Evolutionary conservation across 2,329 filamentous ascomycete species (phyloP).

Genomic region (Elsinoe arachidis): DNA sequence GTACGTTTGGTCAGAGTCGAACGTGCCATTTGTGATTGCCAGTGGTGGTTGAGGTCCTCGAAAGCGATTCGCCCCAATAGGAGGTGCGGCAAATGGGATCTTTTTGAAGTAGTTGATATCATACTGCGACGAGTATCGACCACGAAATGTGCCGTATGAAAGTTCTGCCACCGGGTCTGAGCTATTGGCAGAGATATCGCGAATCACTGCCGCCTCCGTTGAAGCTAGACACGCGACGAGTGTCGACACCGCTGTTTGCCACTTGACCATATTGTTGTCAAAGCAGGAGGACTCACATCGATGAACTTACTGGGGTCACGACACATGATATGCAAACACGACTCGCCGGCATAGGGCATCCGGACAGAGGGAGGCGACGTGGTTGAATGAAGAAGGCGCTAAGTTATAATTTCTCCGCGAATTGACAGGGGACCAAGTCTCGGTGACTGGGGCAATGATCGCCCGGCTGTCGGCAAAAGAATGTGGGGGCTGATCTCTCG

Average conservation of each 20-base stretch:
- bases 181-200: neutral
- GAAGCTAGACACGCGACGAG: neutral
- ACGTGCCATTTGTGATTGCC: constrained; percentile 40
- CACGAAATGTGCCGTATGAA: constrained; percentile 16
- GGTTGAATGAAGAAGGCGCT: constrained; percentile 4
- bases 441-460: neutral
- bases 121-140: constrained; percentile 14
- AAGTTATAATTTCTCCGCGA: constrained; percentile 10
- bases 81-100: constrained; percentile 54
- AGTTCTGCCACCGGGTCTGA: constrained; percentile 11
- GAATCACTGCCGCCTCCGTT: neutral
- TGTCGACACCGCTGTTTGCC: no score
- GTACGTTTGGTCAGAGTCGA: constrained; percentile 47
- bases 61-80: constrained; percentile 50
- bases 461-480: neutral
- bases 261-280: neutral
- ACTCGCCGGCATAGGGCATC: neutral
- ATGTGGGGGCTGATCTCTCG: neutral
- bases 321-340: neutral
- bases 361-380: neutral
- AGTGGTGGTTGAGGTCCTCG: constrained; percentile 50
- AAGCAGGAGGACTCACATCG: neutral
- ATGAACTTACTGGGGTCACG: neutral
- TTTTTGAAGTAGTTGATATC: constrained; percentile 44
- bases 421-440: neutral